Conservation (phyloP, 140 eudicot genomes). For the Eryngium alpinum region DNA sequence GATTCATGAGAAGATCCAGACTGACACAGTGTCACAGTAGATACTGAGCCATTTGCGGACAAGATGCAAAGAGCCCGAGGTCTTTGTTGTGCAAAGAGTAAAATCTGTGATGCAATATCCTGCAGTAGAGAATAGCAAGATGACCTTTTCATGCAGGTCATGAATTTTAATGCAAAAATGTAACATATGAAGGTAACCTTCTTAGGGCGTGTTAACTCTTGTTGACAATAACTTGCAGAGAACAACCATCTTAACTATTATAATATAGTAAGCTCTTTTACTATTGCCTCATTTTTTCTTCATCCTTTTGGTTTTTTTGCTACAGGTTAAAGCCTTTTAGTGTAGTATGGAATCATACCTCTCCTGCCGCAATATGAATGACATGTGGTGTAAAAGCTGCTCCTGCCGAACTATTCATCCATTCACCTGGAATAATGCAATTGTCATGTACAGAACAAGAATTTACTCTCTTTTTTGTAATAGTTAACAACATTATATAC, state of each 20-base stretch:
- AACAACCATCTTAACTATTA: background rate
- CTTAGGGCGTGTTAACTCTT: background rate
- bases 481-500: background rate
- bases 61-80: slow-evolving; percentile 79
- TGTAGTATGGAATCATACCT: slow-evolving; percentile 35
- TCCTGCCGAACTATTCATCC: slow-evolving; percentile 92
- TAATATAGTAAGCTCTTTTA: background rate
- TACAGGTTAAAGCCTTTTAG: background rate
- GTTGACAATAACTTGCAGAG: background rate
- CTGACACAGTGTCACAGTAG: slow-evolving; percentile 63
- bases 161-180: background rate
- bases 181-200: background rate
- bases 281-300: background rate
- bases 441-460: background rate
- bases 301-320: background rate
- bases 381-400: slow-evolving; percentile 85
- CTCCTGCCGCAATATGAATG: slow-evolving; percentile 56
- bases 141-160: background rate
- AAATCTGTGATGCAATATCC: slow-evolving; percentile 74
- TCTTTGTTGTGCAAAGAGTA: slow-evolving; percentile 74
- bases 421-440: slow-evolving; percentile 52
- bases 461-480: background rate
- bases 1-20: slow-evolving; percentile 49
- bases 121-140: slow-evolving; percentile 21
- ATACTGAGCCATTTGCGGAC: slow-evolving; percentile 70